Base-by-base conservation (phyloP, 2,329 filamentous ascomycete genomes). In the Coniochaeta sp. region DNA sequence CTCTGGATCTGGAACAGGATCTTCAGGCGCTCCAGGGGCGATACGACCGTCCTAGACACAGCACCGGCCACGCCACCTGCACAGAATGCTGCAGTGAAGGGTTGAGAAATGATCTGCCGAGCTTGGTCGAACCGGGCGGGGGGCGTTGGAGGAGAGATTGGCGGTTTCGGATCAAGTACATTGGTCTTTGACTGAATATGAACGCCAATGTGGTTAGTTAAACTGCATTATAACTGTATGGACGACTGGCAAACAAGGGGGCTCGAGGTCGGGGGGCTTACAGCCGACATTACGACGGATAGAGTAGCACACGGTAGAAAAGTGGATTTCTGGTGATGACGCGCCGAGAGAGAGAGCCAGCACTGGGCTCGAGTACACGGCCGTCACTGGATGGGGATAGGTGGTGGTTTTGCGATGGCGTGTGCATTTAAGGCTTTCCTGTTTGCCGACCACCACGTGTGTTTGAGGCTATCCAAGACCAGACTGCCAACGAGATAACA, bases 1-100 rank as follows among this genome's bases (percentile, higher is more conserved):
- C 90, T 96, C 77, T 99, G 95, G 30, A 99, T 84, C 73, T 99
- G 95, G 73, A 97, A 92, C n/a, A 99, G 81, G 67, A 99, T 99
- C 79, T 99, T 98, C 61, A 99, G 82, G 64, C 95, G 87, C 76
- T 99, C 95, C 40, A 99, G 85, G 3, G 95, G 95, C 17, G 93
- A 98, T 4, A 99, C 95, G 55, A 98, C 93, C 26, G 95, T 99
- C 71, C 95, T 86, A 34, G 95, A 98, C n/a, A 99, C 93, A 50
- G 95, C 95, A 61, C 95, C 95, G 17, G 95, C 95, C 24, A 97
- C 87, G 66, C 95, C 95, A 63, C 95, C 95, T 32, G 91, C 95
- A 69, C 96, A 89, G 71, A 99, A 99, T 36, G 95, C 93, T 47
- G 95, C 93, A 36, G 92, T 78, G 42, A 97, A 88, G 4, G 93